phyloP scores from a whole-genome alignment of 2,329 filamentous ascomycete genomes.

The Cylindrodendrum hubeiense region DNA sequence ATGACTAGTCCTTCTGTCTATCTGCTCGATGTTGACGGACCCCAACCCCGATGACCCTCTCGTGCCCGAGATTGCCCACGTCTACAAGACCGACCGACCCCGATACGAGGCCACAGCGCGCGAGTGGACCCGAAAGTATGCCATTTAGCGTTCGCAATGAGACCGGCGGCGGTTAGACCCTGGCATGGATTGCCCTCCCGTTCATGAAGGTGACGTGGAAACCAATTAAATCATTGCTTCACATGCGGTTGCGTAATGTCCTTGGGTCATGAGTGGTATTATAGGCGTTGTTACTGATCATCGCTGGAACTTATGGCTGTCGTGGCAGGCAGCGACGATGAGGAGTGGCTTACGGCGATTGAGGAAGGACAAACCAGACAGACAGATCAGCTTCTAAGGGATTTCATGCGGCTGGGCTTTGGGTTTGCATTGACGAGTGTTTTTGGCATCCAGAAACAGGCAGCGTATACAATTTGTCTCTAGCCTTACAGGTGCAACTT shows the following conservation, averaged over 20 bases:
- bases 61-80: constrained; percentile 98
- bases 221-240: constrained; percentile 43
- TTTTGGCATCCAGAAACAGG: constrained; percentile 47
- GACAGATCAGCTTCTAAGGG: constrained; percentile 53
- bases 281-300: constrained; percentile 32
- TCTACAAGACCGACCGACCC: constrained; percentile 98
- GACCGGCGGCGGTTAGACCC: constrained; percentile 40
- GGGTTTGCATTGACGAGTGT: constrained; percentile 53
- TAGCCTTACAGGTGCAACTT: constrained; percentile 20
- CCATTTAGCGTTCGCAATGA: constrained; percentile 72
- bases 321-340: constrained; percentile 43
- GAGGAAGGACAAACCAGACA: constrained; percentile 51
- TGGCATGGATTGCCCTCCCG: constrained; percentile 44
- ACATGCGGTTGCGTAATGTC: constrained; percentile 40
- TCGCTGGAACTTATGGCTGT: constrained; percentile 39
- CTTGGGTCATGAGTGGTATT: constrained; percentile 31
- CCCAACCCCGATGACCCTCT: constrained; percentile 99
- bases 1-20: constrained; percentile 88
- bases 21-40: constrained; percentile 99
- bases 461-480: constrained; percentile 49
- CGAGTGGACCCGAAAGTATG: constrained; percentile 99
- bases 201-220: constrained; percentile 44
- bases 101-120: constrained; percentile 96
- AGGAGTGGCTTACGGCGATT: constrained; percentile 37
- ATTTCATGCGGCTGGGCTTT: constrained; percentile 54